Conservation (phyloP, 2,329 filamentous ascomycete genomes). For the Bipolaris sorokiniana region DNA sequence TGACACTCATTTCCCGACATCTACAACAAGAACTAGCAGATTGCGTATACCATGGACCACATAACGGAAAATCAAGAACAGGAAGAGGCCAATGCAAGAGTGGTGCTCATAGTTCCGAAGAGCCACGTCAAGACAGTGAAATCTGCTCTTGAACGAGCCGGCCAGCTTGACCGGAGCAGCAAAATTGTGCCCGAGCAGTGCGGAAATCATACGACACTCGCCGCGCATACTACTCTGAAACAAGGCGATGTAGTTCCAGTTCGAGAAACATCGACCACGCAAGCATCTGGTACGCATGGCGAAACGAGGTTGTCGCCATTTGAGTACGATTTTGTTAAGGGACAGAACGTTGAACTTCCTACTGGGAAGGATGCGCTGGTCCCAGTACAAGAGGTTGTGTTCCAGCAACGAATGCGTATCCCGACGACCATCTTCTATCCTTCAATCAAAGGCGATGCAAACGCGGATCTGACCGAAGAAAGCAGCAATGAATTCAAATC, state of each 20-base stretch:
- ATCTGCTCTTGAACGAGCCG: slow-evolving; percentile 40
- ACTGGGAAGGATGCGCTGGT: not conserved
- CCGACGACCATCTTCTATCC: slow-evolving; percentile 22
- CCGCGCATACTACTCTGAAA: not conserved
- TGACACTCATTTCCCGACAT: not conserved
- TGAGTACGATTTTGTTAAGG: slow-evolving; percentile 1
- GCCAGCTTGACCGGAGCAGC: slow-evolving; percentile 33
- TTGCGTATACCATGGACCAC: not conserved
- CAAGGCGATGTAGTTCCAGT: not conserved
- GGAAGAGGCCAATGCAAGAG: not conserved
- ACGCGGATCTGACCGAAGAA: not conserved
- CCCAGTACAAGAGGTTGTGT: not conserved
- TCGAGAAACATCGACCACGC: not conserved
- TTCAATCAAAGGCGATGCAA: not conserved
- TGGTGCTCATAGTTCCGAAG: slow-evolving; percentile 38
- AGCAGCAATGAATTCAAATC: not conserved
- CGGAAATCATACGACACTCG: not conserved
- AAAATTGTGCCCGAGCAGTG: slow-evolving; percentile 36
- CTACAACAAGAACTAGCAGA: not conserved
- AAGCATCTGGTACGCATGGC: not conserved
- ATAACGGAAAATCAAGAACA: not conserved
- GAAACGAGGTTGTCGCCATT: not conserved
- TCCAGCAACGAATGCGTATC: slow-evolving; percentile 27
- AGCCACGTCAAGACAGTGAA: slow-evolving; percentile 50
- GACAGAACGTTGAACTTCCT: not conserved